A percentile compares a stretch with the other conserved stretches of the same genome.
Conservation (phyloP, 345 rosid genomes). For the Lepidium africanum region DNA sequence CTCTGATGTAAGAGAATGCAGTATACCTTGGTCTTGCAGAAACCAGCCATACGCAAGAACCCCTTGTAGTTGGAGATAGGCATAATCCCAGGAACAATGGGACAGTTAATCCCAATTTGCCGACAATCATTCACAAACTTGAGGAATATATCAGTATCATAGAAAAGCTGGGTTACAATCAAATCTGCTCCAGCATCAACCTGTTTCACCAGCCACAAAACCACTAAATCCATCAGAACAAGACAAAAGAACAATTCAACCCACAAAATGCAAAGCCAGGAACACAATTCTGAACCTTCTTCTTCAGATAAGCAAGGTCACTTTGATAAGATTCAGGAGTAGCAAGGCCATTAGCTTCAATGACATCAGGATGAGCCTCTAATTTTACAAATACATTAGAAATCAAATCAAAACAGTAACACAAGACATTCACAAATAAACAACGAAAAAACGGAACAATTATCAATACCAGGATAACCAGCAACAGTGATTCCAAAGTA, state of each 20-base stretch:
- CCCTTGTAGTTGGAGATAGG: conserved; percentile 94
- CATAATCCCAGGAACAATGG: conserved; percentile 96
- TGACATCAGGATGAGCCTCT: conserved; percentile 96
- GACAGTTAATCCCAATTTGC: conserved; percentile 77
- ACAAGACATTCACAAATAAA: neutral
- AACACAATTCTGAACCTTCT: conserved; percentile 42
- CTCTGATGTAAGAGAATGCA: neutral
- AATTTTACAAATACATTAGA: neutral
- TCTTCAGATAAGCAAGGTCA: conserved; percentile 86
- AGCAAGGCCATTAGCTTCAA: conserved; percentile 64
- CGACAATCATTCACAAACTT: conserved; percentile 93
- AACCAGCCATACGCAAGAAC: conserved; percentile 89
- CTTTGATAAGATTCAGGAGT: conserved; percentile 60
- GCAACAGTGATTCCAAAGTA: conserved; percentile 98
- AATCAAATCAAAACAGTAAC: neutral
- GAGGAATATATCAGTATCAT: conserved; percentile 85
- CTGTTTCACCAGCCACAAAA: conserved; percentile 28
- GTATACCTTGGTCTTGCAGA: conserved; percentile 84
- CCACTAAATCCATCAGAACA: conserved; percentile 6
- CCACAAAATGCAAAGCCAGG: neutral
- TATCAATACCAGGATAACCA: conserved; percentile 77
- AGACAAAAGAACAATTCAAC: neutral
- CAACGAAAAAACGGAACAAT: neutral
- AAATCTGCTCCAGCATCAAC: conserved; percentile 98
- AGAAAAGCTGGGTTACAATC: conserved; percentile 76